These are phyloP conservation scores for Xylariaceae sp. DNA, from an alignment of 2,329 filamentous ascomycete species.

Conservation along the genomic window DNA sequence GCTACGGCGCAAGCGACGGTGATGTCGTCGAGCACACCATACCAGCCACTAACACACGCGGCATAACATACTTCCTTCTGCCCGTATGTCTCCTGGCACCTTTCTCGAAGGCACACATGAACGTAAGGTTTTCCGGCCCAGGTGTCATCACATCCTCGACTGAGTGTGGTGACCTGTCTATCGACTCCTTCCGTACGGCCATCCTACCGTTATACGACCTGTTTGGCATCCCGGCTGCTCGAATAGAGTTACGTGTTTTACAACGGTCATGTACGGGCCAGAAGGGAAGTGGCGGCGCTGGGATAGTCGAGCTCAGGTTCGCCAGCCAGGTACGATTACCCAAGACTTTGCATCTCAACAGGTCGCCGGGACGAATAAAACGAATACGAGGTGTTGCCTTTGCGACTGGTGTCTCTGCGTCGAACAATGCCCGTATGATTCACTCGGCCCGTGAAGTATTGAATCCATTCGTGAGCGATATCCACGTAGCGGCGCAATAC, in stretches of 20 bases:
- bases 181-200: slow-evolving; percentile 90
- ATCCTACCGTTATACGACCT: slow-evolving; percentile 84
- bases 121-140: slow-evolving; percentile 82
- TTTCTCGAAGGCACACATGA: slow-evolving; percentile 87
- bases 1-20: slow-evolving; percentile 62
- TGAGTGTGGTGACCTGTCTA: slow-evolving; percentile 77
- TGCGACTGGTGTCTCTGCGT: slow-evolving; percentile 83
- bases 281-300: slow-evolving; percentile 75
- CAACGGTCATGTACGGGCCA: slow-evolving; percentile 73
- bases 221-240: slow-evolving; percentile 76
- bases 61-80: slow-evolving; percentile 87
- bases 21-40: slow-evolving; percentile 80
- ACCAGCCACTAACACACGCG: slow-evolving; percentile 70
- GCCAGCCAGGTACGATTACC: slow-evolving; percentile 89
- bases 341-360: slow-evolving; percentile 83
- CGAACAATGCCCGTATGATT: slow-evolving; percentile 94
- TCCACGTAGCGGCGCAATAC: slow-evolving; percentile 81
- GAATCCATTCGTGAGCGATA: slow-evolving; percentile 81
- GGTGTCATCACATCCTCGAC: slow-evolving; percentile 91
- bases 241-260: slow-evolving; percentile 81
- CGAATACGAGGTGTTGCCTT: slow-evolving; percentile 91
- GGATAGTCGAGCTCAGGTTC: slow-evolving; percentile 89
- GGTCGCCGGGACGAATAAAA: slow-evolving; percentile 80
- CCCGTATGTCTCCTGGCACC: slow-evolving; percentile 87
- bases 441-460: slow-evolving; percentile 81